Evolutionary conservation across 768 basidiomycete genomes (phyloP), one percentile per base, ranked within the genome.

Genomic region (Lactarius deliciosus): DNA sequence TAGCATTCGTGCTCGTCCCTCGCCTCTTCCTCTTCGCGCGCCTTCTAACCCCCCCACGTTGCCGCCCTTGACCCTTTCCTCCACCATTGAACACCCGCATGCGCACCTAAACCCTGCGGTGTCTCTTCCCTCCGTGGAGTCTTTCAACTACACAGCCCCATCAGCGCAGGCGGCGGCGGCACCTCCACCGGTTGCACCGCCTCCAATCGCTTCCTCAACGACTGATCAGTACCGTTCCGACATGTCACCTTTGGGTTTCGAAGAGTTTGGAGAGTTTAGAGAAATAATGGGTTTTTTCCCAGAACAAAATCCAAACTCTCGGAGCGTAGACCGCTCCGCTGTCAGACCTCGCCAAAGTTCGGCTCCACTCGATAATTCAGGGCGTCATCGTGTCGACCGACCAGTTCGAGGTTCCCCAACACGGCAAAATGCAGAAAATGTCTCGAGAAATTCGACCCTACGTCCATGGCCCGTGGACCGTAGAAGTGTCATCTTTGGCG

Each of bases 21-120:
- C 64, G 4, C 64, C 64, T 20, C 61, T 65, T 53, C 68, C 70
- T 59, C 36, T 41, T 57, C 64, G 64, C 22, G 18, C 40, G 20
- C 47, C 64, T 28, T 40, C 60, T 55, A 63, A 53, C 40, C 59
- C 68, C 6, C 62, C 68, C 22, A 61, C 58, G n/a, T 61, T 70
- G 18, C 70, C 70, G 30, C 70, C 68, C 36, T 69, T 70, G 47
- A 54, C 68, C 54, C 68, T 65, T 38, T 63, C 70, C 1, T 66
- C 70, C 22, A 54, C 68, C 40, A 28, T 60, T 28, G 64, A 63
- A 5, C 61, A 63, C n/a, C 34, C 61, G 11, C 60, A 62, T 32
- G 41, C 60, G 50, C 60, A 63, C 63, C 5, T 22, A 16, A 64
- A 25, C 25, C 16, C 62, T 45, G 34, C 53, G 2, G 66, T 57